Conservation (phyloP, 331 rosid genomes). For the Ulmus americana region DNA sequence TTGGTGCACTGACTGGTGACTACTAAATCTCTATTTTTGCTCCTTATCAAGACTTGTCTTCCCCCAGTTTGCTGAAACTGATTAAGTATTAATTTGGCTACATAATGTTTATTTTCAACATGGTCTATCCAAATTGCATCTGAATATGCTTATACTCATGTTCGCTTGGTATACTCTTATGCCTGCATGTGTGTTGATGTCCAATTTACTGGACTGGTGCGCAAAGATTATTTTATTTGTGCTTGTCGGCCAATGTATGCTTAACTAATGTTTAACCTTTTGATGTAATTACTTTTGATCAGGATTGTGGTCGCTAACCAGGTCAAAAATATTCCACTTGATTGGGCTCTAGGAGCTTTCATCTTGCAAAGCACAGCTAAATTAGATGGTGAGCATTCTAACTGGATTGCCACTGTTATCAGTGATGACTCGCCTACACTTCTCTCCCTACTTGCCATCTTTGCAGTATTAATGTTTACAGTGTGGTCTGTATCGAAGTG, state of each 20-base stretch:
- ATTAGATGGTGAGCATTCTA: slow-evolving; percentile 36
- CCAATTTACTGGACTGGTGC: background rate
- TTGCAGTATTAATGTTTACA: slow-evolving; percentile 52
- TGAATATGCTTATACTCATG: background rate
- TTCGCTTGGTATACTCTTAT: background rate
- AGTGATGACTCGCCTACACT: slow-evolving; percentile 49
- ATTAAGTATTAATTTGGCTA: background rate
- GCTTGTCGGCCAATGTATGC: background rate
- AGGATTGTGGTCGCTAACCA: slow-evolving; percentile 73
- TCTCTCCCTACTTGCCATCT: slow-evolving; percentile 47
- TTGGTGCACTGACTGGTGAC: background rate
- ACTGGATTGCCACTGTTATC: slow-evolving; percentile 48
- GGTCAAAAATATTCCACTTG: slow-evolving; percentile 73
- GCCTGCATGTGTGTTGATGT: background rate
- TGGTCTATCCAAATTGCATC: background rate
- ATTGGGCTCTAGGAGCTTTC: slow-evolving; percentile 99
- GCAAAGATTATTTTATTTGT: background rate
- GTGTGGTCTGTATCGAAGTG: slow-evolving; percentile 83
- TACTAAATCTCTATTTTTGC: background rate
- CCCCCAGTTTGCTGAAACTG: background rate
- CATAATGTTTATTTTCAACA: background rate
- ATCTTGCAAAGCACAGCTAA: slow-evolving; percentile 68
- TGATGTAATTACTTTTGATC: slow-evolving; percentile 30
- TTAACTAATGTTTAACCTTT: slow-evolving; percentile 11
- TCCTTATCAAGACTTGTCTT: background rate